Evolutionary conservation across 371 early-diverging fungal genomes (phyloP), one percentile per base, ranked within the genome.

Genomic region (Rhizopus sp.): DNA sequence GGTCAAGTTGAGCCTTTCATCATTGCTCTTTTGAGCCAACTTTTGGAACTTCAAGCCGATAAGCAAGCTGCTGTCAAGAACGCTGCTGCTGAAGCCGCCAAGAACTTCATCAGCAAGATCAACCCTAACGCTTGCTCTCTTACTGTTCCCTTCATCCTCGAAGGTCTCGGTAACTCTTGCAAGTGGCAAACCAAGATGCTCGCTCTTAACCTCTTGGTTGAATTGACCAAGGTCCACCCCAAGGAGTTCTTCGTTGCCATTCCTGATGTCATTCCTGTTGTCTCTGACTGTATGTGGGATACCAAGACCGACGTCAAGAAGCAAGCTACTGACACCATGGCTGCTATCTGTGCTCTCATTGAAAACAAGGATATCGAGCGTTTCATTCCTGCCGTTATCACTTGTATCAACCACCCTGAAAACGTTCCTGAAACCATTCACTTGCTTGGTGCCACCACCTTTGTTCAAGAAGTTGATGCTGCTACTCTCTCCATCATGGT

Each of bases 401-500:
- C 69, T 31, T 85, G 84, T 57, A 85, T 86, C 64, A 82, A 83
- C 63, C 68, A 82, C 39, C 85, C 87, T 39, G 84, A 85, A 55
- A 81, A 81, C 8, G 84, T 84, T 5, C 77, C 87, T 52, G 83
- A 83, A 52, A 83, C 82, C 63, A 84, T 86, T 55, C 83, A 85
- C 69, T 75, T 75, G 69, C 73, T 87, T 47, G 84, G 82, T 62
- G 82, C 85, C 17, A 85, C 85, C 34, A 87, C 88, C 31, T 92
- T 92, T 63, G 91, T 92, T 31, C 84, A 82, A 64, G 83, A 85
- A 45, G 91, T 92, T 59, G 88, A 90, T 66, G 77, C 84, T 38
- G 88, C 89, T 50, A 87, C 93, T 16, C 81, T 92, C 30, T 86
- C 91, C 72, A 83, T 92, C 69, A 88, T 92, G 87, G 81, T 82